Conservation (phyloP, 805 yeast species). For the Brettanomyces custersianus region DNA sequence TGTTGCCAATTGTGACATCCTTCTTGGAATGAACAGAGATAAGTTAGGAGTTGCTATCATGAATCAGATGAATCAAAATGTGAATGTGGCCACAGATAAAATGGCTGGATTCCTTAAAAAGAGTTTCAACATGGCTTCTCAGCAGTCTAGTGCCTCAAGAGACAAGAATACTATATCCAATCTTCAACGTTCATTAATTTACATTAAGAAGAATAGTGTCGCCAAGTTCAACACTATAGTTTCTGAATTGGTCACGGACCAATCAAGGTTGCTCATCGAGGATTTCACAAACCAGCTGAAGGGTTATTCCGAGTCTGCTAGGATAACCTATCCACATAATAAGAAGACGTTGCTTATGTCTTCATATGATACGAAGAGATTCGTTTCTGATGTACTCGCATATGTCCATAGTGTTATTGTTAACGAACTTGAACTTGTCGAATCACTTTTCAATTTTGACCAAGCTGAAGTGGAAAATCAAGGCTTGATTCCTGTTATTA, state of each 20-base stretch:
- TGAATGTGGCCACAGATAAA: slow-evolving; percentile 46
- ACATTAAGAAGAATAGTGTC: slow-evolving; percentile 28
- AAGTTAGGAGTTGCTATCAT: slow-evolving; percentile 58
- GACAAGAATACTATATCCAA: slow-evolving; percentile 14
- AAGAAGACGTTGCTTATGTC: slow-evolving; percentile 47
- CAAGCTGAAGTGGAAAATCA: slow-evolving; percentile 15
- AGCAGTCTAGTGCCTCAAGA: slow-evolving; percentile 11
- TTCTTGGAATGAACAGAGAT: slow-evolving; percentile 63
- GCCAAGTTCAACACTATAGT: slow-evolving; percentile 52
- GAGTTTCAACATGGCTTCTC: slow-evolving; percentile 20
- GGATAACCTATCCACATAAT: background rate
- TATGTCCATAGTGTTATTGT: slow-evolving; percentile 80
- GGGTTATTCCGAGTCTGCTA: slow-evolving; percentile 21
- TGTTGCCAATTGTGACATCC: slow-evolving; percentile 56
- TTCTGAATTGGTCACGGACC: slow-evolving; percentile 53
- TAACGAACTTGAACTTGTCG: slow-evolving; percentile 74
- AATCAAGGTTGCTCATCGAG: slow-evolving; percentile 53
- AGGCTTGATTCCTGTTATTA: slow-evolving; percentile 17
- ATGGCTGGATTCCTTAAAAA: slow-evolving; percentile 32
- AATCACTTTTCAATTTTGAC: slow-evolving; percentile 44
- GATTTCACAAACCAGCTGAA: slow-evolving; percentile 57
- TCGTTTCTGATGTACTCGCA: slow-evolving; percentile 81
- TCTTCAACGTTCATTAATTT: slow-evolving; percentile 24
- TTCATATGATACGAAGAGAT: slow-evolving; percentile 75
- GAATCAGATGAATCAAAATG: slow-evolving; percentile 41